These are phyloP conservation scores for Cryptococcus amylolentus DNA, from an alignment of 1,284 basidiomycete genomes.

Conservation along the genomic window DNA sequence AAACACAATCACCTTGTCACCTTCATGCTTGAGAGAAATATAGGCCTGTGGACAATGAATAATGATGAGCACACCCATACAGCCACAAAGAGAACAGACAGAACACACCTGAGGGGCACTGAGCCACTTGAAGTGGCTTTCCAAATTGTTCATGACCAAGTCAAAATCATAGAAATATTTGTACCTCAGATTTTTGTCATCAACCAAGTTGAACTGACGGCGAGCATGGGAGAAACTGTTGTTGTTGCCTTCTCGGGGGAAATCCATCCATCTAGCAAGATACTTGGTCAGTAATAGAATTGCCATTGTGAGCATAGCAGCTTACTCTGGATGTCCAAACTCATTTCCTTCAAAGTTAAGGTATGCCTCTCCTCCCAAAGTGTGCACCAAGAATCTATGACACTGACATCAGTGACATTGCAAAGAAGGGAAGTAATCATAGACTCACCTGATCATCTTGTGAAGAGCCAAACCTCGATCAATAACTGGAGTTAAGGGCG, in stretches of 20 bases:
- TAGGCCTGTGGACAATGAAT: constrained; percentile 60
- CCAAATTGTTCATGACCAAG: constrained; percentile 83
- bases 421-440: background rate
- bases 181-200: constrained; percentile 81
- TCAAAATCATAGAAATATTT: constrained; percentile 92
- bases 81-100: background rate
- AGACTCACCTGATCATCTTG: constrained; percentile 87
- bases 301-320: background rate
- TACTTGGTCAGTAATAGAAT: background rate
- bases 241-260: constrained; percentile 89
- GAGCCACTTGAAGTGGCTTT: constrained; percentile 79
- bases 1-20: constrained; percentile 86
- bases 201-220: constrained; percentile 91
- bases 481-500: constrained; percentile 79
- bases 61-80: too few species aligned
- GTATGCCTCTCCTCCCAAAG: constrained; percentile 93
- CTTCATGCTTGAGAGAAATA: constrained; percentile 87
- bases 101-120: constrained; percentile 66
- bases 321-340: constrained; percentile 91
- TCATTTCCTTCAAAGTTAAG: constrained; percentile 98
- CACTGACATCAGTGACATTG: constrained; percentile 10
- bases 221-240: constrained; percentile 95
- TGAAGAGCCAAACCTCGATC: constrained; percentile 87
- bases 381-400: constrained; percentile 76
- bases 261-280: constrained; percentile 82